Evolutionary conservation across 108 stramenopile species (phyloP), one percentile per base, ranked within the genome.

Genomic region (Cyclotella sp.): DNA sequence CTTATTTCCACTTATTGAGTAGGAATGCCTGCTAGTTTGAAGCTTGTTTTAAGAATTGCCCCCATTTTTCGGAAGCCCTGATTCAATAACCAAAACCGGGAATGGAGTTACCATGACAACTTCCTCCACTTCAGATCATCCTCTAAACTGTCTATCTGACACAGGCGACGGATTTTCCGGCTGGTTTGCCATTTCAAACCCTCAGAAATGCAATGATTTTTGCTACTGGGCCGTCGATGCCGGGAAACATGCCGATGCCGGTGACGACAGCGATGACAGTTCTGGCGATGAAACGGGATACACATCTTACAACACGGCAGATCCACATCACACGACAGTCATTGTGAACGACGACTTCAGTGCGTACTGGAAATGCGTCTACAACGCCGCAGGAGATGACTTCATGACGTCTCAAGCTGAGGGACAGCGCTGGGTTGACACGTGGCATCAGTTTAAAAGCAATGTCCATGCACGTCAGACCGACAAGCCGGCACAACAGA

Each of bases 161-260:
- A 68, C 68, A 13, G 72, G 70, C 60, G 82, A 82, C 26, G 82
- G 82, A 34, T 82, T 82, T 64, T 82, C 82, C 34, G 82, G 82
- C 7, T 82, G 82, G 82, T 82, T 78, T 40, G 82, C 82, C 67
- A 75, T 79, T 13, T 69, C 82, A 22, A 75, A 83, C 30, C 51
- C 78, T 54, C 62, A 57, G 0, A 10, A 62, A 58, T 83, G 82
- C 77, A 83, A 83, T 57, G 82, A 83, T 39, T 83, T 83, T 47
- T 83, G 82, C 73, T 83, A 79, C 22, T 83, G 82, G 82, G 14
- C 46, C 22, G 22, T 21, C 10, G 44, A 63, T 44, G 19, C 9
- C 51, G 43, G 57, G n/a, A n/a, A n/a, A n/a, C n/a, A n/a, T n/a
- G n/a, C n/a, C n/a, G n/a, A n/a, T 40, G 63, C 49, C 34, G 44